Evolutionary conservation across 192 early-diverging fungal species (phyloP).

Genomic region (Diversispora epigaea): DNA sequence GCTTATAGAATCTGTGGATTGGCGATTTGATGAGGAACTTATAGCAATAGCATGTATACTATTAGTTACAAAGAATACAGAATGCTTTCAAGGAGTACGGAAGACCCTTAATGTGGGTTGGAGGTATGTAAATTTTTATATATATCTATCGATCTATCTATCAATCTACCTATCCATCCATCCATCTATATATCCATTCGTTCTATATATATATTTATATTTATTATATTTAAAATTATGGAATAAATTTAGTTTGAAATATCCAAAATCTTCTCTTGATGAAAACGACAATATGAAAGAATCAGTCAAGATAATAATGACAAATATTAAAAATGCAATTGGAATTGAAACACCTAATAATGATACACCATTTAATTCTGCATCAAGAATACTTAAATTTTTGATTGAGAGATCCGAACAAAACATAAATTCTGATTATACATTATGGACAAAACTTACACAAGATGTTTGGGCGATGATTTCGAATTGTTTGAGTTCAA

Average conservation of each 20-base stretch:
- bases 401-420: neutral
- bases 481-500: neutral
- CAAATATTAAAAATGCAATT: neutral
- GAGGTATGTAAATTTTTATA: neutral
- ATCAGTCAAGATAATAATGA: neutral
- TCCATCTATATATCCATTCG: too few relatives aligned
- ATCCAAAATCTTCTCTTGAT: neutral
- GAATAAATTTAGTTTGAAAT: neutral
- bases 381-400: neutral
- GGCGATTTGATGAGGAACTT: neutral
- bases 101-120: neutral
- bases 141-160: neutral
- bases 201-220: neutral
- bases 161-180: too few relatives aligned
- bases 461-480: slow-evolving; percentile 2
- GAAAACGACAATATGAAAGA: neutral
- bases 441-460: neutral
- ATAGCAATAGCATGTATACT: neutral
- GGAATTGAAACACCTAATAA: neutral
- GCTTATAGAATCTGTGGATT: neutral
- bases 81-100: neutral
- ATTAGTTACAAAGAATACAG: neutral
- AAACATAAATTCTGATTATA: neutral
- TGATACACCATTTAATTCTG: neutral
- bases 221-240: neutral